These are phyloP conservation scores for Malus domestica DNA, from an alignment of 306 rosid genomes.

Conservation along the genomic window ASM211411v1 NC_041804.1:9382001-9382500, in stretches of 20 bases:
- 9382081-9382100: background rate
- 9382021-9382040: background rate
- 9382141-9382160: constrained; percentile 74
- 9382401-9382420: constrained; percentile 43
- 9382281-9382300: background rate
- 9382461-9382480: constrained; percentile 17
- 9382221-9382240: background rate
- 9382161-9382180: constrained; percentile 95
- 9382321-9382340: background rate
- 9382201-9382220: background rate
- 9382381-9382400: constrained; percentile 25
- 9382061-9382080: background rate
- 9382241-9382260: background rate
- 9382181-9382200: constrained; percentile 8
- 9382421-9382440: constrained; percentile 39
- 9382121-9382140: constrained; percentile 80
- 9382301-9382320: constrained; percentile 6
- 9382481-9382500: constrained; percentile 51
- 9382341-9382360: background rate
- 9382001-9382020: background rate
- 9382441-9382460: constrained; percentile 22
- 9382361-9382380: constrained; percentile 16
- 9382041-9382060: background rate
- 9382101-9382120: constrained; percentile 90
- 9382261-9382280: background rate